Conservation (phyloP, 805 yeast genomes). For the Ogataea neopini region DNA sequence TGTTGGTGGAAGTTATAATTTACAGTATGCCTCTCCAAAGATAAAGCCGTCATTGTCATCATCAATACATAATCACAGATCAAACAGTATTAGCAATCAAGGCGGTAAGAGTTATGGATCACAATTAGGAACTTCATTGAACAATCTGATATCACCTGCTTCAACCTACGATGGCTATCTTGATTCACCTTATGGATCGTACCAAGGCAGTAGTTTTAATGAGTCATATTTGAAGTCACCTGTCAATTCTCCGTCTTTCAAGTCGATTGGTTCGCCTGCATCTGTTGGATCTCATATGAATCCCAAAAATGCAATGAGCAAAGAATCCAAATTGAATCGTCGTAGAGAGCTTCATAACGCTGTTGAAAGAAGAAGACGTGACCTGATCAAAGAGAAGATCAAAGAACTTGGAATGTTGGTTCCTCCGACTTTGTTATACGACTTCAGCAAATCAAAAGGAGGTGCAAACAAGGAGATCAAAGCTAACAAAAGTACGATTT, state of each 20-base stretch:
- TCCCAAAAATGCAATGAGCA: slow-evolving; percentile 41
- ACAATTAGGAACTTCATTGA: slow-evolving; percentile 34
- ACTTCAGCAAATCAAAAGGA: slow-evolving; percentile 28
- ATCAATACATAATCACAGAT: slow-evolving; percentile 19
- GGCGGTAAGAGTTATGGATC: slow-evolving; percentile 32
- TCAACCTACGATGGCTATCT: slow-evolving; percentile 36
- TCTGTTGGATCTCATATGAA: slow-evolving; percentile 36
- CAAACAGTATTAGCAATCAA: slow-evolving; percentile 27
- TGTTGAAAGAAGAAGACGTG: slow-evolving; percentile 90
- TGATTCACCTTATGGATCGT: slow-evolving; percentile 40
- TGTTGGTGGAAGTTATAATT: slow-evolving; percentile 13
- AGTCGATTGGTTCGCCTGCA: slow-evolving; percentile 37
- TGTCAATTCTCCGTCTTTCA: slow-evolving; percentile 36
- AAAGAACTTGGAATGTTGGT: slow-evolving; percentile 79
- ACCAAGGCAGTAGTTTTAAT: slow-evolving; percentile 30
- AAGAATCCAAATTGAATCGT: slow-evolving; percentile 72
- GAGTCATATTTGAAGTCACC: slow-evolving; percentile 37
- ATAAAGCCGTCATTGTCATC: slow-evolving; percentile 24
- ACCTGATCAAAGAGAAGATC: slow-evolving; percentile 84
- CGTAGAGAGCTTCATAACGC: slow-evolving; percentile 92
- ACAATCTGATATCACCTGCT: slow-evolving; percentile 36
- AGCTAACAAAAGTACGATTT: slow-evolving; percentile 80
- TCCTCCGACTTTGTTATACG: slow-evolving; percentile 69
- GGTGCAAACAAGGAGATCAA: slow-evolving; percentile 58
- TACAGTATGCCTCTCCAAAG: slow-evolving; percentile 33